These are phyloP conservation scores for Fraxinus americana DNA, from an alignment of 257 asterid species.

Conservation along the genomic window DNA sequence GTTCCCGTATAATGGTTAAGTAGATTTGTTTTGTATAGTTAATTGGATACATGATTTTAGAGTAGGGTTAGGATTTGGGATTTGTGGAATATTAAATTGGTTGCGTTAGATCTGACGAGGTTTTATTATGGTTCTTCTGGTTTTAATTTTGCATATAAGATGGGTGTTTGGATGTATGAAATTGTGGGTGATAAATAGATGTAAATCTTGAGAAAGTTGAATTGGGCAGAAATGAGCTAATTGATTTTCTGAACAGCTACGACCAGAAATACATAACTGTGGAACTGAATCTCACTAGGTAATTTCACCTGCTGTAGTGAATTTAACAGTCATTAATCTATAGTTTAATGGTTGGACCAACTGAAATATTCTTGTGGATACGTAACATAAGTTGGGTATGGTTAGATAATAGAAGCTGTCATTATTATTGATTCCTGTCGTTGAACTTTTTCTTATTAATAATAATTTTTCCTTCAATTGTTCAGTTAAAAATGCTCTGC, in stretches of 20 bases:
- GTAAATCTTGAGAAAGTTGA: constrained; percentile 36
- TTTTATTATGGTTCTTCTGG: background rate
- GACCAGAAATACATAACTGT: background rate
- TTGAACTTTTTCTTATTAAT: background rate
- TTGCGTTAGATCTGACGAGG: constrained; percentile 26
- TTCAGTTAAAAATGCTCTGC: background rate
- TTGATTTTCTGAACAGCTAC: constrained; percentile 5
- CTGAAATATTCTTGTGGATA: background rate
- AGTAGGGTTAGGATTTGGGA: constrained; percentile 12
- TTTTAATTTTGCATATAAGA: constrained; percentile 5
- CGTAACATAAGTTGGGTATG: background rate
- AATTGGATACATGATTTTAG: constrained; percentile 22
- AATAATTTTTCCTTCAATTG: background rate
- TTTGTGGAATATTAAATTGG: constrained; percentile 7
- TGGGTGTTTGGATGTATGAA: background rate
- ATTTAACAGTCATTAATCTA: background rate
- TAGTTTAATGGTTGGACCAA: background rate
- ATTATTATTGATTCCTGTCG: background rate
- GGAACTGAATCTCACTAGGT: constrained; percentile 3
- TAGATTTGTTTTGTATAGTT: background rate
- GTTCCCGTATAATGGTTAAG: background rate
- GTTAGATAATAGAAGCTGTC: background rate
- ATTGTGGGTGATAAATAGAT: constrained; percentile 11
- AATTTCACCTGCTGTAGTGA: background rate
- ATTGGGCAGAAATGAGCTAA: constrained; percentile 16